Evolutionary conservation across 1,284 basidiomycete species (phyloP), one percentile per base, ranked within the genome.

Genomic region (Tilletia setariae): DNA sequence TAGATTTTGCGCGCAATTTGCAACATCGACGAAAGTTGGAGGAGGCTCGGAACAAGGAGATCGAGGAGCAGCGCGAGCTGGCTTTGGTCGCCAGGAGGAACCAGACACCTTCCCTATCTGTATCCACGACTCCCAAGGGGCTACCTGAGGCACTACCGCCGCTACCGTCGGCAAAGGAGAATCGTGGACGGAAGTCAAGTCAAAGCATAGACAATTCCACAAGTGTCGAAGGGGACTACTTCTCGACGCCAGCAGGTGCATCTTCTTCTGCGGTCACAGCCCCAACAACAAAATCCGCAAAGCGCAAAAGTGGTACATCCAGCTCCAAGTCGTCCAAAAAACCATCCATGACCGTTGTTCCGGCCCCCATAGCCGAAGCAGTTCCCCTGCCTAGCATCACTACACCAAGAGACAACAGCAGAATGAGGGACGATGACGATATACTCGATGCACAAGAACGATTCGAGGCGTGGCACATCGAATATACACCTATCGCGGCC

Each of bases 381-480:
- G 15, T 35, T 35, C 56, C 56, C 15, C 15, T 30, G 13, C 56
- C 25, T 7, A 19, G 30, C 28, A 21, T 61, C 2, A 35, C 28
- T 0, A 61, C 56, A 32, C 56, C 49, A 23, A 64, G 43, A 32
- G 32, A 49, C 7, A 21, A 13, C 16, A 40, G 25, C 9, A 32
- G 23, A 44, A 32, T 15, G 63, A 42, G 43, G 15, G 21, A 42
- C 4, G 46, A 64, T 21, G 46, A 64, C 25, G 63, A 64, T 30
- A n/a, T 64, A 16, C 43, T 64, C 32, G 63, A 61, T 61, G 28
- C 56, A 16, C 56, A 61, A 61, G 56, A 61, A 19, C 56, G 56
- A 7, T 61, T 78, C 56, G 78, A 82, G 49, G 72, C 80, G 2
- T 82, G 80, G 80, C 76, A 80, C 42, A 71, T 80, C 62, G 80